Base-by-base conservation (phyloP, 805 yeast species). In the Saccharomycopsis malanga region DNA sequence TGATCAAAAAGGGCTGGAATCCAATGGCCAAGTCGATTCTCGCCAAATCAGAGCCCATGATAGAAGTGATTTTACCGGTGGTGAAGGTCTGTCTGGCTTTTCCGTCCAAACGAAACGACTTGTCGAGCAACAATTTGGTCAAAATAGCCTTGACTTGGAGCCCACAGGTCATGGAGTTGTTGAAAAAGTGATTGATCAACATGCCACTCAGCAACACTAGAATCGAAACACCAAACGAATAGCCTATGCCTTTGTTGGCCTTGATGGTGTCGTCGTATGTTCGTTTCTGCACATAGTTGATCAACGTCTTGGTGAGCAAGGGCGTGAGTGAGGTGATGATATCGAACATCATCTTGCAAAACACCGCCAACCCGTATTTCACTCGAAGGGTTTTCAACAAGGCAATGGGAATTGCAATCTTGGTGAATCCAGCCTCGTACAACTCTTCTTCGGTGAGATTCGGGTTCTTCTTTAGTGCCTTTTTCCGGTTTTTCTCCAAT, bases 11-110 rank as follows among this genome's bases (percentile, higher is more conserved):
- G 2, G 82, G 78, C 55, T 77, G 77, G 57, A 79, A 79, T 3
- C 75, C 77, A 41, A 76, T 62, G 17, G 87, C 86, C 53, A 81
- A 67, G 60, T 84, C 93, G 44, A 86, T 72, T 56, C 91, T 74
- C 15, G 86, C 74, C 36, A 85, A 68, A 61, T 86, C 95, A 3
- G 89, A 79, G 32, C 89, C 82, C 71, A 87, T 71, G 61, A 85
- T 59, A 4, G 87, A 78, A 12, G 94, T 83, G 50, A 86, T 71
- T 45, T 71, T 74, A 24, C 88, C 80, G 15, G 77, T 65, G 0
- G 88, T 72, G 58, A 61, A 83, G 40, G 68, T 63, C 54, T 73
- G 72, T 45, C 73, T 71, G 2, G 87, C 71, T 42, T 67, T 63
- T 4, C 78, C 72, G 52, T 73, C 72, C 10, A 85, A 67, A 39